Percentiles rank a stretch among this genome's conserved stretches.
phyloP scores from a whole-genome alignment of 345 rosid species.

The Citrus australasica region DNA sequence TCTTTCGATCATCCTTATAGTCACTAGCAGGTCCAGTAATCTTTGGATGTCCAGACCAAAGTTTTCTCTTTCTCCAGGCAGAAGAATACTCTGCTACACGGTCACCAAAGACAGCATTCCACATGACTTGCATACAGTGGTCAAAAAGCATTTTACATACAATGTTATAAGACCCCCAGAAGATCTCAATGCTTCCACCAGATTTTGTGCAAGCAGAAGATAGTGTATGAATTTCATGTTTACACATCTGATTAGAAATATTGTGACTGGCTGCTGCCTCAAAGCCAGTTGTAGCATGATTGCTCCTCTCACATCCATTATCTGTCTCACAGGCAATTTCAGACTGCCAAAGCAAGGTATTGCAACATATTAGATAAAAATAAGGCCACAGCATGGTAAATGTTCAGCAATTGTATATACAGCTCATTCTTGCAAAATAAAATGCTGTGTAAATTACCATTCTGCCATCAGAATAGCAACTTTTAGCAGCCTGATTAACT shows the following conservation, averaged over 20 bases:
- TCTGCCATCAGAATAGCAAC: slow-evolving; percentile 19
- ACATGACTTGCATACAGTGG: slow-evolving; percentile 70
- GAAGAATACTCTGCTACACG: slow-evolving; percentile 42
- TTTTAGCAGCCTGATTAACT: slow-evolving; percentile 32
- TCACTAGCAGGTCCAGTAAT: slow-evolving; percentile 18
- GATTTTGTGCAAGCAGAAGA: slow-evolving; percentile 40
- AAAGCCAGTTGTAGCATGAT: slow-evolving; percentile 16
- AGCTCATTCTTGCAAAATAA: slow-evolving; percentile 12
- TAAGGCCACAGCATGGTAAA: background rate
- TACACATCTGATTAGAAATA: slow-evolving; percentile 12
- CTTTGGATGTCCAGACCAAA: slow-evolving; percentile 54
- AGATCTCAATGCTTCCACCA: slow-evolving; percentile 71
- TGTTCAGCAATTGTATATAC: slow-evolving; percentile 1
- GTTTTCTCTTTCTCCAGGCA: slow-evolving; percentile 65
- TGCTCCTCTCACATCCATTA: slow-evolving; percentile 16
- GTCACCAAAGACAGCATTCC: slow-evolving; percentile 91
- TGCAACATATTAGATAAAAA: background rate
- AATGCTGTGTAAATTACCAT: slow-evolving; percentile 27
- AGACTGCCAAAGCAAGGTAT: slow-evolving; percentile 39
- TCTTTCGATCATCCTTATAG: slow-evolving; percentile 7
- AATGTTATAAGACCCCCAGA: slow-evolving; percentile 52
- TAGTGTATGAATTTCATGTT: slow-evolving; percentile 21
- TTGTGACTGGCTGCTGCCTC: slow-evolving; percentile 25
- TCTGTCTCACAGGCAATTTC: slow-evolving; percentile 30
- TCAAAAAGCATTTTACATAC: slow-evolving; percentile 60